Conservation (phyloP, 148 eudicot species). For the Cornus florida region DNA sequence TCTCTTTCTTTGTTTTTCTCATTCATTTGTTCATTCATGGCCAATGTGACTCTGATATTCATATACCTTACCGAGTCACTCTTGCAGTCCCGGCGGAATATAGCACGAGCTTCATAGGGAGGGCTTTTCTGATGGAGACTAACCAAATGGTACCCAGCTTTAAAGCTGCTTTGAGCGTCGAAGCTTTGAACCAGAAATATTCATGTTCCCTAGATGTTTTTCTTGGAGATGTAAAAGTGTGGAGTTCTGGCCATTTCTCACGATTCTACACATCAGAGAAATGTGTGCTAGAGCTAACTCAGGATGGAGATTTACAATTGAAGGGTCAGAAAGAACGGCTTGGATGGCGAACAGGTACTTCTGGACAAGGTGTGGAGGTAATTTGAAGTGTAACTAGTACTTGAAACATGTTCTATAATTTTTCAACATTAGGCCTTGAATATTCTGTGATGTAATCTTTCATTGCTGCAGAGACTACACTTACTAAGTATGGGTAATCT, state of each 20-base stretch:
- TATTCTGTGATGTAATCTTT: conserved; percentile 1
- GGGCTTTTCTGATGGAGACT: conserved; percentile 75
- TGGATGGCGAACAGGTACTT: conserved; percentile 88
- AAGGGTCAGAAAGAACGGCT: conserved; percentile 46
- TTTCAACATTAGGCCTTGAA: background rate
- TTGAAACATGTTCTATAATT: background rate
- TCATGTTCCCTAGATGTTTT: conserved; percentile 76
- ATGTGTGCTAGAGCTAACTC: conserved; percentile 74
- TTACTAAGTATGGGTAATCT: conserved; percentile 77
- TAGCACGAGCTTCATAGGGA: conserved; percentile 56
- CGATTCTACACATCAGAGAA: conserved; percentile 51
- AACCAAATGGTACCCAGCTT: conserved; percentile 50
- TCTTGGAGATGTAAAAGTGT: conserved; percentile 71
- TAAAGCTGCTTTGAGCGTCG: conserved; percentile 59
- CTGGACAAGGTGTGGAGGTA: conserved; percentile 93
- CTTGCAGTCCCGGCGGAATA: conserved; percentile 63
- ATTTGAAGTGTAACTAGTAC: conserved; percentile 9
- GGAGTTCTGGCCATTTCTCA: conserved; percentile 80
- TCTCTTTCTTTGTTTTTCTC: conserved; percentile 32
- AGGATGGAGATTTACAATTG: conserved; percentile 62
- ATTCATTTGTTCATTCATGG: conserved; percentile 29
- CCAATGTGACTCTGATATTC: conserved; percentile 43
- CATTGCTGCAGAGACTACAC: conserved; percentile 59
- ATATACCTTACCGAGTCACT: conserved; percentile 54
- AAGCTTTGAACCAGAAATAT: conserved; percentile 50